Evolutionary conservation across 1,284 basidiomycete species (phyloP), one percentile per base, ranked within the genome.

Genomic region (Schizopora paradoxa): DNA sequence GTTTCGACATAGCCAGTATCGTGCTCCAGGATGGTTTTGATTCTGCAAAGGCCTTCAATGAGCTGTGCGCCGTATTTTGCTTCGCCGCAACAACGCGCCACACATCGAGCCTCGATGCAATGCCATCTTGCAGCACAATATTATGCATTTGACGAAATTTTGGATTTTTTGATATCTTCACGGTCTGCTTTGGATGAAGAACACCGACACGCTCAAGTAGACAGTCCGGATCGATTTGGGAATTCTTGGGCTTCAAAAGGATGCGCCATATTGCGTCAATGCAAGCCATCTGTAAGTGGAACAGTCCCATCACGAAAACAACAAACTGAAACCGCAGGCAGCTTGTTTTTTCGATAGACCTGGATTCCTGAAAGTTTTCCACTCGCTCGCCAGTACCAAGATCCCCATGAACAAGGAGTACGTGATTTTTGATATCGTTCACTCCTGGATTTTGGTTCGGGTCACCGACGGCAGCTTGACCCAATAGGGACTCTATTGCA

Each of bases 211-310:
- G 49, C 5, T 45, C 29, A 26, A 60, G 51, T 1, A 61, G 33
- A 35, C 48, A 51, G 2, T 49, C 60, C 0, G 41, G 6, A 43
- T 64, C 62, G 0, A 36, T 16, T 2, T 50, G 45, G 0, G 54
- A 45, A 1, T 14, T 26, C 10, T 51, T 52, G 0, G 51, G 54
- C 2, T 43, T 23, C 11, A 66, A 57, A 8, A 57, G 60, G 0
- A 60, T 51, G 2, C 58, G 41, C 62, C 63, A 69, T 1, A 70
- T 45, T 0, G 65, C 60, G 51, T 69, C 63, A 0, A 59, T 61
- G 10, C 56, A 60, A 0, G 65, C 66, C 68, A 69, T 69, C 48
- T 65, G 63, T 23, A 64, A 47, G 33, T 70, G 67, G 39, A 70
- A 70, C 2, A 67, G 51, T 0, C 67, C 67, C 6, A 59, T 41